Evolutionary conservation across 2,329 filamentous ascomycete species (phyloP).

Genomic region (Aspergillus pseudotamarii): DNA sequence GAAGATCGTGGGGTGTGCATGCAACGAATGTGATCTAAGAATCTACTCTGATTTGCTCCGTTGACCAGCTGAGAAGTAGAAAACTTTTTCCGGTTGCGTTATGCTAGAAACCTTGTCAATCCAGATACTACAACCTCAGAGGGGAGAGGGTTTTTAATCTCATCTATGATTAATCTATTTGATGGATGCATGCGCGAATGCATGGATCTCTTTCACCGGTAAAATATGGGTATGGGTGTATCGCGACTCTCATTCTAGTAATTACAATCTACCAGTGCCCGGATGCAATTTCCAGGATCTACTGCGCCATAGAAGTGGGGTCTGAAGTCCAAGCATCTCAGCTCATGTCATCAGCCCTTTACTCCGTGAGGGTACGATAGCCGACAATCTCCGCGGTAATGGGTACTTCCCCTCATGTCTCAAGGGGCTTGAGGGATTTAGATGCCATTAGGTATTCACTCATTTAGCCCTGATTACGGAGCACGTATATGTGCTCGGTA

Average conservation of each 20-base stretch:
- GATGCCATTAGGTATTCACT: not conserved
- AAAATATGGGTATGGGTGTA: not conserved
- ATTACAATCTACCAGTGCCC: not conserved
- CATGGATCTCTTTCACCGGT: not conserved
- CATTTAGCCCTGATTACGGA: not conserved
- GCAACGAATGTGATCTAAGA: not conserved
- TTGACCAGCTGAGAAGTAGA: not conserved
- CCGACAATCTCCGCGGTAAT: not conserved
- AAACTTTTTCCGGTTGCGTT: not conserved
- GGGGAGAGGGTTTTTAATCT: not conserved
- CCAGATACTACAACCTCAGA: not conserved
- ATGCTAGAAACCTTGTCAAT: not conserved
- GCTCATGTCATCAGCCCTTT: not conserved
- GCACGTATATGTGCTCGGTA: not conserved
- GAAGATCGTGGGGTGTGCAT: constrained; percentile 2
- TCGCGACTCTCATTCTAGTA: no score
- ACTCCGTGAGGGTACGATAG: not conserved
- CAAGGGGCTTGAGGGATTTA: not conserved
- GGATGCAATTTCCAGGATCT: constrained; percentile 1
- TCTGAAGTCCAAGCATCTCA: not conserved
- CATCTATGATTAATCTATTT: not conserved
- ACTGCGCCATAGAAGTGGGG: constrained; percentile 2
- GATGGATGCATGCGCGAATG: not conserved
- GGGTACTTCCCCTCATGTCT: not conserved
- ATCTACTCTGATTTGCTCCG: not conserved